These are phyloP conservation scores for Aspergillus nidulans DNA, from an alignment of 495 filamentous ascomycete species.

Conservation along the genomic window DNA sequence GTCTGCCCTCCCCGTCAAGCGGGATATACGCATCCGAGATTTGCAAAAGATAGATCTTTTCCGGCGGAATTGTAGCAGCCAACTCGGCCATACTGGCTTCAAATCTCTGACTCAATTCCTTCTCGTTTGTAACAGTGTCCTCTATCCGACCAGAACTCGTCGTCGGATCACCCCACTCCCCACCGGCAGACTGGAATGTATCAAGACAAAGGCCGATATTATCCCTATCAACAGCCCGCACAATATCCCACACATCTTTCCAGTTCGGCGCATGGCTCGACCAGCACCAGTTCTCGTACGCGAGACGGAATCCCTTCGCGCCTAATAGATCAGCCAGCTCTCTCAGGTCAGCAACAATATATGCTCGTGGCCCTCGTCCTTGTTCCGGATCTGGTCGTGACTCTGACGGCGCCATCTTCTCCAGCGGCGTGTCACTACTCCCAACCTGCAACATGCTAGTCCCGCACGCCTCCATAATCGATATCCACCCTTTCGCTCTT, in stretches of 20 bases:
- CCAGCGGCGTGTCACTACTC: background rate
- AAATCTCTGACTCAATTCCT: conserved; percentile 49
- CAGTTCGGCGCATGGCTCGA: conserved; percentile 65
- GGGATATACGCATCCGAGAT: conserved; percentile 75
- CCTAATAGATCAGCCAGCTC: conserved; percentile 60
- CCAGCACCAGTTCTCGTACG: conserved; percentile 89
- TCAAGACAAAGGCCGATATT: conserved; percentile 79
- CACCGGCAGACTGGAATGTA: conserved; percentile 74
- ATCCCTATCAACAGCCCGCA: conserved; percentile 51
- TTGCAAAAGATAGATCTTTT: conserved; percentile 75
- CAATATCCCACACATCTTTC: conserved; percentile 65
- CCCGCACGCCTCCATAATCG: conserved; percentile 66
- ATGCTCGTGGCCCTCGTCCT: conserved; percentile 18
- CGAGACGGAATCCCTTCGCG: conserved; percentile 51
- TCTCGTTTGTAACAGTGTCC: conserved; percentile 8
- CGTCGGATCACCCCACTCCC: conserved; percentile 74
- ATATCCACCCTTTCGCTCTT: conserved; percentile 64
- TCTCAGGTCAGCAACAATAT: conserved; percentile 57
- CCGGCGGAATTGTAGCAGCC: conserved; percentile 50
- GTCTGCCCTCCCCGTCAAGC: background rate
- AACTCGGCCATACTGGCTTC: conserved; percentile 51
- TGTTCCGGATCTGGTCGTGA: background rate
- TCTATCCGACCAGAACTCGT: conserved; percentile 58
- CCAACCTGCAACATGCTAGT: conserved; percentile 66
- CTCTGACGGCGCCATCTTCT: conserved; percentile 23